Conservation (phyloP, 345 rosid species). For the Lepidium africanum region DNA sequence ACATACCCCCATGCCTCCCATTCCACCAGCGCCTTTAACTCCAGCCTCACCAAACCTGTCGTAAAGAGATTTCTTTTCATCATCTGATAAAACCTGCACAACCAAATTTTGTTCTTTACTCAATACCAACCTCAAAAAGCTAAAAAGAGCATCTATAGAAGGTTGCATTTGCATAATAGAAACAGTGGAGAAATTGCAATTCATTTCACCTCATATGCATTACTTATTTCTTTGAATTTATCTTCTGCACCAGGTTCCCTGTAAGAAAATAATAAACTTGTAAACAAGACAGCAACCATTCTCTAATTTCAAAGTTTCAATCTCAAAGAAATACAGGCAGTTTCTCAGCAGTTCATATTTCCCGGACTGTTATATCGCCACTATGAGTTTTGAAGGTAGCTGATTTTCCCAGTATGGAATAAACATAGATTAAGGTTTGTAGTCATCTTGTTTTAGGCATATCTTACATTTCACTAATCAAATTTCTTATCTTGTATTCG, state of each 20-base stretch:
- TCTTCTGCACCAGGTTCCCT: conserved; percentile 89
- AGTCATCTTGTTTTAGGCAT: neutral
- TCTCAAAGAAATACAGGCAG: neutral
- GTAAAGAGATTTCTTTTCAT: conserved; percentile 85
- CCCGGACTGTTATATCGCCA: neutral
- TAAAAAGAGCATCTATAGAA: neutral
- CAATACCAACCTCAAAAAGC: neutral
- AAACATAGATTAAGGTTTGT: neutral
- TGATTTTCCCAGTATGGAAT: neutral
- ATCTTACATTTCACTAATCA: neutral
- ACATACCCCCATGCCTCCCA: conserved; percentile 63
- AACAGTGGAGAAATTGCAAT: neutral
- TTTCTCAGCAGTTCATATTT: neutral
- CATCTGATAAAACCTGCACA: conserved; percentile 55
- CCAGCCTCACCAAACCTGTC: conserved; percentile 97
- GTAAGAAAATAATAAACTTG: conserved; percentile 5
- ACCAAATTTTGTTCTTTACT: neutral
- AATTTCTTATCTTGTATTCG: neutral
- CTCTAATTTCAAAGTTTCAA: neutral
- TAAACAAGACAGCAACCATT: neutral
- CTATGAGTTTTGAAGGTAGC: neutral
- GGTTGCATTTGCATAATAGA: neutral
- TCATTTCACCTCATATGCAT: conserved; percentile 82
- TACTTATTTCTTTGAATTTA: conserved; percentile 95
- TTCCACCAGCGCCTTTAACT: conserved; percentile 73